Conservation (phyloP, 2,329 filamentous ascomycete species). For the Graphilbum ipis-grandicollis region DNA sequence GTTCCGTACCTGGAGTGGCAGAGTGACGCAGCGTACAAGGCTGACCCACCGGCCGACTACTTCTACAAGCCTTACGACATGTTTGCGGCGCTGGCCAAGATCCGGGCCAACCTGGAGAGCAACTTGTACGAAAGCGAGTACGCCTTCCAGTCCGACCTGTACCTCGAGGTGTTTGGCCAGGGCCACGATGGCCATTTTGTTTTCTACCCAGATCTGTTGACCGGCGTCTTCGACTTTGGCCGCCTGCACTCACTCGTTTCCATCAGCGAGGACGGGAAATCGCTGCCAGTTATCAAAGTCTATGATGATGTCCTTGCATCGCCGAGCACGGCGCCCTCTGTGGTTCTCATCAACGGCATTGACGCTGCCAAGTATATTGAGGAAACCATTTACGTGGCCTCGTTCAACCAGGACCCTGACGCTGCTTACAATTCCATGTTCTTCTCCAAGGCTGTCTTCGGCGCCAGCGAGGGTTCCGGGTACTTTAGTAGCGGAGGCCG, state of each 20-base stretch:
- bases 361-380: constrained; percentile 19
- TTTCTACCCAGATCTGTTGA: constrained; percentile 22
- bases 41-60: constrained; percentile 19
- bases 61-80: constrained; percentile 21
- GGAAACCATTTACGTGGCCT: constrained; percentile 21
- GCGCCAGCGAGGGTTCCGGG: constrained; percentile 9
- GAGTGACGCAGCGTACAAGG: constrained; percentile 20
- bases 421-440: constrained; percentile 23
- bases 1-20: constrained; percentile 25
- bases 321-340: constrained; percentile 7
- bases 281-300: constrained; percentile 27
- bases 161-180: constrained; percentile 19
- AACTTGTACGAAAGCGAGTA: constrained; percentile 21
- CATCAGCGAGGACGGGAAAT: constrained; percentile 16
- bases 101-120: constrained; percentile 15
- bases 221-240: constrained; percentile 19
- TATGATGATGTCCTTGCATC: constrained; percentile 17
- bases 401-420: constrained; percentile 14
- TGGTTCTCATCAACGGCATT: constrained; percentile 14
- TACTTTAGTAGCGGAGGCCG: constrained; percentile 17
- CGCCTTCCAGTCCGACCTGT: constrained; percentile 22
- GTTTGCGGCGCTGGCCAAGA: constrained; percentile 16
- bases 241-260: constrained; percentile 22
- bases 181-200: constrained; percentile 25
- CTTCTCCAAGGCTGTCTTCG: constrained; percentile 11